Evolutionary conservation across 768 basidiomycete genomes (phyloP).

Genomic region (Leccinum variicolor): DNA sequence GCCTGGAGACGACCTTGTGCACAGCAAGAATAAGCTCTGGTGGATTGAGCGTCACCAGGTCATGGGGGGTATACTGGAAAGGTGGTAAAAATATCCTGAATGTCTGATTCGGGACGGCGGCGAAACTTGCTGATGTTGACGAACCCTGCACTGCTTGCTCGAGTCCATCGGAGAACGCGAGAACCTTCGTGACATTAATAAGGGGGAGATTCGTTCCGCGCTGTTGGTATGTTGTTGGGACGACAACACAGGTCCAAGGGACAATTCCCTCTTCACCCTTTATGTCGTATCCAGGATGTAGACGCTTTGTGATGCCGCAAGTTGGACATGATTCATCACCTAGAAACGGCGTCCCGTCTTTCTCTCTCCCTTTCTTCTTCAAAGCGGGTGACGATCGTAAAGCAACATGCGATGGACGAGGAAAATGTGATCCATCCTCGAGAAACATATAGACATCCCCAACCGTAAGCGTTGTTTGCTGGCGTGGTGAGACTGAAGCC

Average conservation of each 20-base stretch:
- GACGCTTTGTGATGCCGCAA: constrained; percentile 29
- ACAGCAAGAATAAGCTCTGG: constrained; percentile 31
- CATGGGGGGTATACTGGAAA: constrained; percentile 20
- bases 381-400: constrained; percentile 4
- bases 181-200: constrained; percentile 13
- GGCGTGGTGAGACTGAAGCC: constrained; percentile 16
- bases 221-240: constrained; percentile 18
- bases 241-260: constrained; percentile 25
- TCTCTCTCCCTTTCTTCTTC: constrained; percentile 27
- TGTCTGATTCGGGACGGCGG: neutral
- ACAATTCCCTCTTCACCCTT: constrained; percentile 17
- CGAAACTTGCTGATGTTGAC: neutral
- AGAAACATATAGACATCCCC: constrained; percentile 46
- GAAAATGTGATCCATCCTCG: constrained; percentile 39
- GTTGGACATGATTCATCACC: constrained; percentile 25
- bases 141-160: constrained; percentile 11
- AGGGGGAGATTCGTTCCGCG: constrained; percentile 19
- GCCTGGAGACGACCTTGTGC: constrained; percentile 16
- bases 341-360: constrained; percentile 16
- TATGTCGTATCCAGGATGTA: constrained; percentile 22
- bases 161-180: constrained; percentile 17
- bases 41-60: constrained; percentile 18
- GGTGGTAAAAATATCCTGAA: constrained; percentile 4
- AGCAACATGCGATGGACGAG: constrained; percentile 25
- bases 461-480: constrained; percentile 29